A percentile compares a stretch with the other conserved stretches of the same genome.
These are phyloP conservation scores for Trichoderma asperellum DNA, from an alignment of 2,329 filamentous ascomycete genomes.

Conservation along the genomic window DNA sequence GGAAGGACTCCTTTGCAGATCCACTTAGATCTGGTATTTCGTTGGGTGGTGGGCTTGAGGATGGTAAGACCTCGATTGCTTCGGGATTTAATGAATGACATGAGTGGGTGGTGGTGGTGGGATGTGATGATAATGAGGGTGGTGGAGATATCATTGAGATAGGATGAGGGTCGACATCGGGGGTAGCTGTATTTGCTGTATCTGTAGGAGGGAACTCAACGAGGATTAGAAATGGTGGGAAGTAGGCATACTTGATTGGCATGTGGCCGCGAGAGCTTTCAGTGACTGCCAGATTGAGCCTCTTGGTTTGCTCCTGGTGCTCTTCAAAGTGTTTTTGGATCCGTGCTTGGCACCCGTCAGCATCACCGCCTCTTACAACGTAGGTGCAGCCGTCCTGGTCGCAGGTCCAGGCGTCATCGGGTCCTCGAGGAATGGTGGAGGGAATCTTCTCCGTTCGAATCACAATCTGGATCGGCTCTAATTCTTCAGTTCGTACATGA, in stretches of 20 bases:
- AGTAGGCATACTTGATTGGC: slow-evolving; percentile 59
- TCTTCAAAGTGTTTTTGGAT: slow-evolving; percentile 64
- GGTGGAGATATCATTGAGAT: slow-evolving; percentile 22
- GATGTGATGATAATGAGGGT: slow-evolving; percentile 20
- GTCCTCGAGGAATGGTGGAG: slow-evolving; percentile 54
- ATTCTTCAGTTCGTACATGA: slow-evolving; percentile 26
- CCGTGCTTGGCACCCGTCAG: slow-evolving; percentile 56
- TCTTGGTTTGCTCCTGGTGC: slow-evolving; percentile 60
- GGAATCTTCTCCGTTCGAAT: slow-evolving; percentile 56
- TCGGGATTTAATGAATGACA: slow-evolving; percentile 1
- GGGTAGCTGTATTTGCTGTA: slow-evolving; percentile 9
- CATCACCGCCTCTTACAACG: slow-evolving; percentile 65
- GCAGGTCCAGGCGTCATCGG: slow-evolving; percentile 69
- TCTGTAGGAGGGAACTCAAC: slow-evolving; percentile 34
- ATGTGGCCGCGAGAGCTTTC: slow-evolving; percentile 59
- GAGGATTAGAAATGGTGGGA: slow-evolving; percentile 42
- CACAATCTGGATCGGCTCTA: slow-evolving; percentile 48
- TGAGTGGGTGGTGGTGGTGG: not conserved
- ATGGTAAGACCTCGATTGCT: slow-evolving; percentile 1
- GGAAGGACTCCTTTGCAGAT: slow-evolving; percentile 34
- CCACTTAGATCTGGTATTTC: slow-evolving; percentile 30
- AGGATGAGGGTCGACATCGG: not conserved
- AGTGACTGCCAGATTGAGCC: slow-evolving; percentile 57
- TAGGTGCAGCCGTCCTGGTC: slow-evolving; percentile 66
- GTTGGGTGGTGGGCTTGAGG: slow-evolving; percentile 15